These are phyloP conservation scores for Chara braunii DNA, from an alignment of 139 green algal genomes.

Conservation along the genomic window DNA sequence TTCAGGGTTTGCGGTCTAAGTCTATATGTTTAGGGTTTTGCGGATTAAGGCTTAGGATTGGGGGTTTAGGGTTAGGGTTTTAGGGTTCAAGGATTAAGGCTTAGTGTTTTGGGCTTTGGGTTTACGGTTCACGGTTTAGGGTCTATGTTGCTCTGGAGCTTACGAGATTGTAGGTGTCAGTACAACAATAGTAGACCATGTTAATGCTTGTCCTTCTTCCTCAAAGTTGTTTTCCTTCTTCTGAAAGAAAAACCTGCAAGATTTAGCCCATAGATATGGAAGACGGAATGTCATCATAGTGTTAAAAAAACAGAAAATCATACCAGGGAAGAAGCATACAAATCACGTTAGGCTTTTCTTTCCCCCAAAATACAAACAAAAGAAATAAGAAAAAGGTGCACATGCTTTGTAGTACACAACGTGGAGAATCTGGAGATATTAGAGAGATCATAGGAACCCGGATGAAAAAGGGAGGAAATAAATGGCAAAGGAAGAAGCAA, in stretches of 20 bases:
- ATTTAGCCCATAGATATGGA: no score
- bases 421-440: not conserved
- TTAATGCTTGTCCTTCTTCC: no score
- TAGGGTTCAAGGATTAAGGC: not conserved
- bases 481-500: not conserved
- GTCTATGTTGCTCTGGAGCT: not conserved
- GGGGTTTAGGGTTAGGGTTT: not conserved
- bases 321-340: no score
- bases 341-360: no score
- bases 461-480: no score
- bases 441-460: no score
- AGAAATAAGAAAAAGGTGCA: not conserved
- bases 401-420: not conserved
- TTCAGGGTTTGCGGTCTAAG: not conserved
- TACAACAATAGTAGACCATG: no score
- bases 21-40: not conserved
- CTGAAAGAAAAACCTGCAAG: no score
- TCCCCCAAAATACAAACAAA: not conserved
- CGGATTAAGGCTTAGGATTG: not conserved
- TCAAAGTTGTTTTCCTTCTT: no score
- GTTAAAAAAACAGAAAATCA: no score
- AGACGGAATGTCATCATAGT: no score
- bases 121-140: not conserved
- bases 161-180: no score
- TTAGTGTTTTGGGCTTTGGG: not conserved